A percentile compares a stretch with the other conserved stretches of the same genome.
Evolutionary conservation across 2,329 filamentous ascomycete species (phyloP).

Genomic region (Curvularia sp.): DNA sequence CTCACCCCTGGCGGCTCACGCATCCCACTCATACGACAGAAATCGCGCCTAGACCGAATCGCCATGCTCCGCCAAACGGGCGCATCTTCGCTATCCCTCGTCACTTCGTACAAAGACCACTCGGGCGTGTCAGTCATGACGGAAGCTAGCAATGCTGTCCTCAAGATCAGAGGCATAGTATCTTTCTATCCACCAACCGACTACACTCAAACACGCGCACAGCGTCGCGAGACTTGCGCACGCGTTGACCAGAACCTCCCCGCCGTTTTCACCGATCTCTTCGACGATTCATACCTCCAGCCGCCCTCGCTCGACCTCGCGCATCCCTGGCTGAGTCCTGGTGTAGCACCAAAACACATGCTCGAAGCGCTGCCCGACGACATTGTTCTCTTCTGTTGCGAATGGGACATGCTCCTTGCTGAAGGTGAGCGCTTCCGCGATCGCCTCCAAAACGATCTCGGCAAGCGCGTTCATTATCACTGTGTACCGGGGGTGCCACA

Average conservation of each 20-base stretch:
- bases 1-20: slow-evolving; percentile 44
- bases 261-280: slow-evolving; percentile 59
- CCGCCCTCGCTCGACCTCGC: slow-evolving; percentile 58
- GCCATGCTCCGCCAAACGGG: slow-evolving; percentile 46
- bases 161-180: slow-evolving; percentile 62
- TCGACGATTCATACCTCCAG: slow-evolving; percentile 60
- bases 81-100: slow-evolving; percentile 44
- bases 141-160: slow-evolving; percentile 48
- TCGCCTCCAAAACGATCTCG: slow-evolving; percentile 59
- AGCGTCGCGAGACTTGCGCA: slow-evolving; percentile 63
- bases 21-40: slow-evolving; percentile 41
- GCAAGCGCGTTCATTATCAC: slow-evolving; percentile 65
- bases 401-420: slow-evolving; percentile 71
- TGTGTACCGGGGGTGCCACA: slow-evolving; percentile 67
- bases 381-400: slow-evolving; percentile 68
- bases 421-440: slow-evolving; percentile 68
- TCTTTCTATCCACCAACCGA: slow-evolving; percentile 70
- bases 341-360: slow-evolving; percentile 61
- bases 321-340: slow-evolving; percentile 66
- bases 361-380: slow-evolving; percentile 64
- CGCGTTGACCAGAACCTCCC: slow-evolving; percentile 61
- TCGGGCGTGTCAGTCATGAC: slow-evolving; percentile 43
- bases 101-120: slow-evolving; percentile 48
- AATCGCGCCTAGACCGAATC: slow-evolving; percentile 43
- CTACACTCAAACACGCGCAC: slow-evolving; percentile 65